Evolutionary conservation across 169 alveolate species (phyloP).

Genomic region (Plasmodium vivax): DNA sequence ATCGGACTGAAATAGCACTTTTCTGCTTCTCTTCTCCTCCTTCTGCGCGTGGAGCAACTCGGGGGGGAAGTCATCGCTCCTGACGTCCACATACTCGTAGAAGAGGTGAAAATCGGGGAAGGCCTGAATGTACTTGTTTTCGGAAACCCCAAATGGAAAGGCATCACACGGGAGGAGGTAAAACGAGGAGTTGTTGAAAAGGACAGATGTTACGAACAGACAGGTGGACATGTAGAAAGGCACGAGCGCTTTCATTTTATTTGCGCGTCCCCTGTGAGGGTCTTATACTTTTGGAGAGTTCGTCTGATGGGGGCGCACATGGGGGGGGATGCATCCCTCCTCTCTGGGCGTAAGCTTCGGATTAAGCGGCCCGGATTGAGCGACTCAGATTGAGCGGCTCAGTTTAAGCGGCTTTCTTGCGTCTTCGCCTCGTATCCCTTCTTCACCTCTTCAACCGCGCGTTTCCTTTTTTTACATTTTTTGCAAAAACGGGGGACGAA

Average conservation of each 20-base stretch:
- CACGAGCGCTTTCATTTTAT: constrained; percentile 32
- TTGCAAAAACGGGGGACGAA: neutral
- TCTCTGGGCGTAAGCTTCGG: neutral
- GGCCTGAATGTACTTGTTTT: neutral
- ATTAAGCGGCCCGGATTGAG: neutral
- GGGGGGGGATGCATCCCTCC: neutral
- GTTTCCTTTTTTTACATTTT: neutral
- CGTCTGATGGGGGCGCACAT: neutral
- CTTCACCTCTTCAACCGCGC: neutral
- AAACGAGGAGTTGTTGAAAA: constrained; percentile 2
- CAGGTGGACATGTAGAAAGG: neutral
- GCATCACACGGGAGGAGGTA: neutral
- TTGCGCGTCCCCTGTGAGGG: neutral
- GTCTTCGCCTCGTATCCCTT: neutral
- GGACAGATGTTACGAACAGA: constrained; percentile 2
- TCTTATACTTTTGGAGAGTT: neutral
- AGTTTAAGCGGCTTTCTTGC: neutral
- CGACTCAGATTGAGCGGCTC: neutral
- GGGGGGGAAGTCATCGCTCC: neutral
- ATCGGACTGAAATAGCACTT: neutral
- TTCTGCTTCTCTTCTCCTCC: neutral
- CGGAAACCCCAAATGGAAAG: constrained; percentile 10
- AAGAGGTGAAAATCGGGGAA: neutral
- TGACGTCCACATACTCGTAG: constrained; percentile 4
- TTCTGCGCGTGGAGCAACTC: neutral